Evolutionary conservation across 768 basidiomycete species (phyloP).

Genomic region (Rhodotorula toruloides): DNA sequence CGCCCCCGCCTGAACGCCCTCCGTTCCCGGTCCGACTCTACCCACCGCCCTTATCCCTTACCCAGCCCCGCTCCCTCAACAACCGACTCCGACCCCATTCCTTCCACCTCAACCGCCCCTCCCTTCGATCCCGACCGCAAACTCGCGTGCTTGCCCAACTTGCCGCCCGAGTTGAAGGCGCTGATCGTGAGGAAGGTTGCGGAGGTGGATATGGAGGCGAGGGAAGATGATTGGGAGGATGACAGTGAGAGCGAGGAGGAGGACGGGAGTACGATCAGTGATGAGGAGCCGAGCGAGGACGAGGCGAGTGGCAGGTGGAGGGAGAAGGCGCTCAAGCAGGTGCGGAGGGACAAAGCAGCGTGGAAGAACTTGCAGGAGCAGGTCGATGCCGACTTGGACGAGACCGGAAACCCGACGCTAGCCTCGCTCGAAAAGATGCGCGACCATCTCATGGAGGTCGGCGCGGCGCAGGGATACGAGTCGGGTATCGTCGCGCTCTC

Average conservation of each 20-base stretch:
- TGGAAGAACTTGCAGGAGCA: conserved; percentile 5
- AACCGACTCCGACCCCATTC: not conserved
- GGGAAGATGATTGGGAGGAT: not conserved
- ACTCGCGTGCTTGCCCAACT: conserved; percentile 6
- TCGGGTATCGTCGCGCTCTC: conserved; percentile 12
- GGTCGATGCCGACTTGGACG: not conserved
- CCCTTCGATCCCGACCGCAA: not conserved
- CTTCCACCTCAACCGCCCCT: not conserved
- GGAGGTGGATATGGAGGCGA: not conserved
- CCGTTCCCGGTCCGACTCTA: too few species aligned
- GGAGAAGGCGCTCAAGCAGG: too few species aligned
- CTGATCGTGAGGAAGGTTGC: conserved; percentile 20
- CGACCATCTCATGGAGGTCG: not conserved
- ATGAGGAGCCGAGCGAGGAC: not conserved
- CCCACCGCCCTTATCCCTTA: too few species aligned
- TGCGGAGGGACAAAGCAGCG: not conserved
- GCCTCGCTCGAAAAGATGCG: not conserved
- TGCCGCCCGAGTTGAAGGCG: conserved; percentile 30
- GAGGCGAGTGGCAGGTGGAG: too few species aligned
- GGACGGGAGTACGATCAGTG: not conserved
- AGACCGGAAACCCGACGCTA: not conserved
- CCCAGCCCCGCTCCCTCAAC: not conserved
- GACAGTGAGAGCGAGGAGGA: not conserved
- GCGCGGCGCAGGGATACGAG: not conserved
- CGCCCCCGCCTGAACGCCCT: too few species aligned